Evolutionary conservation across 1,139 yeast genomes (phyloP).

Genomic region (Yamadazyma conglobata): DNA sequence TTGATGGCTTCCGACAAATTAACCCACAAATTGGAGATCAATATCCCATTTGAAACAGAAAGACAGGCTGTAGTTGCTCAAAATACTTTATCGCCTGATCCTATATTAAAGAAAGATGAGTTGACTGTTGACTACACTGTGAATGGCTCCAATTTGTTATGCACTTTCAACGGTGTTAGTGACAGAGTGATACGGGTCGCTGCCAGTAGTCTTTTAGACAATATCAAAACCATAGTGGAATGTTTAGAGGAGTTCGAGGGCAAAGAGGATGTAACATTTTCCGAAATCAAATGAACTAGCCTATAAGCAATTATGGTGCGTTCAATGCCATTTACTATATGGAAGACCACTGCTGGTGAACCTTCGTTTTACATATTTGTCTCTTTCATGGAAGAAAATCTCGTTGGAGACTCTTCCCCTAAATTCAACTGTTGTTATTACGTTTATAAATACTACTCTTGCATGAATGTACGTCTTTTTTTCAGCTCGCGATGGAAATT

Average conservation of each 20-base stretch:
- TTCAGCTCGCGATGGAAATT: conserved; percentile 6
- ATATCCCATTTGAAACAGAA: conserved; percentile 59
- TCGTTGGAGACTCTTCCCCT: no score
- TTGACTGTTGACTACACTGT: conserved; percentile 42
- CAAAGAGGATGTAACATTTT: conserved; percentile 21
- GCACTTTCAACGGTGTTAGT: conserved; percentile 51
- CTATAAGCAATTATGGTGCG: no score
- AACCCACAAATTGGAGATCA: conserved; percentile 12
- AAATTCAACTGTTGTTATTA: no score
- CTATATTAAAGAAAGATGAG: conserved; percentile 65
- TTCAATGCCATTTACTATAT: no score
- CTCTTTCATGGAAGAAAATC: no score
- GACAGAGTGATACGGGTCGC: conserved; percentile 70
- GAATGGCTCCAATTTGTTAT: conserved; percentile 28
- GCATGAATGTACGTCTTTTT: no score
- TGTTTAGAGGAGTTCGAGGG: conserved; percentile 63
- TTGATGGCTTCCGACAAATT: conserved; percentile 3
- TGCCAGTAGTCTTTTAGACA: conserved; percentile 64
- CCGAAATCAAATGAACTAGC: no score
- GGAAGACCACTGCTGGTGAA: no score
- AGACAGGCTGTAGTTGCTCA: conserved; percentile 64
- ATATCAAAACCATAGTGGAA: conserved; percentile 60
- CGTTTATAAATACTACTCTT: not conserved
- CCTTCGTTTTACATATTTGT: no score
- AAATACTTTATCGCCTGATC: conserved; percentile 67